A percentile compares a stretch with the other conserved stretches of the same genome.
These are phyloP conservation scores for Vitis hybrid DNA, from an alignment of 177 flowering plant genomes.

Conservation along the genomic window DNA sequence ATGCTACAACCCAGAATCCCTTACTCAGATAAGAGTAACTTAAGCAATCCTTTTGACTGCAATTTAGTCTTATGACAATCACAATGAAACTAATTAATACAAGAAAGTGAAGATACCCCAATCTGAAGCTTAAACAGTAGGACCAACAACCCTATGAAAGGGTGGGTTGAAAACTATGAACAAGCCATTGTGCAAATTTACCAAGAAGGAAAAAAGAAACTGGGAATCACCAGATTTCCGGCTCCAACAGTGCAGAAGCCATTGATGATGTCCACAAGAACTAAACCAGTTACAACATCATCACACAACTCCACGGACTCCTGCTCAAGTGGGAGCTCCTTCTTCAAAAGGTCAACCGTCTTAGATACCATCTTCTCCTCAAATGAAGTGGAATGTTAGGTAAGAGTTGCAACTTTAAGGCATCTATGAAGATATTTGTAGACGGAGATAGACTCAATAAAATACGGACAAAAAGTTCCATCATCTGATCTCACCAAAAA, in stretches of 20 bases:
- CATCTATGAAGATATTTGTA: no score
- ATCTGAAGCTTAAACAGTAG: no score
- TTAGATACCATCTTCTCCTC: constrained; percentile 22
- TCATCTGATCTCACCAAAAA: no score
- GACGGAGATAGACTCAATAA: no score
- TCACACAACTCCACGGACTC: constrained; percentile 34
- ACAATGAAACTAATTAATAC: no score
- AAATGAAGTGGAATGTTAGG: no score
- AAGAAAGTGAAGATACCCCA: no score
- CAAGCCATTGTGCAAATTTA: background rate
- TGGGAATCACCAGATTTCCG: constrained; percentile 49
- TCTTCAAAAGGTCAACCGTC: constrained; percentile 36
- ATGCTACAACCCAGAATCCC: background rate
- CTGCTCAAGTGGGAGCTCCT: constrained; percentile 46
- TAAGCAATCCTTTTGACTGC: no score
- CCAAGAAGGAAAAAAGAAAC: background rate
- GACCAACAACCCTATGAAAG: background rate
- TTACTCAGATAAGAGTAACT: no score
- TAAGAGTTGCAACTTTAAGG: no score
- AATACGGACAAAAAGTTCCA: no score
- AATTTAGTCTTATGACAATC: no score
- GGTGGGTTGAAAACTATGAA: background rate
- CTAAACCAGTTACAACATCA: constrained; percentile 41
- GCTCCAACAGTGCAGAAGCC: constrained; percentile 75
- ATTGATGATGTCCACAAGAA: constrained; percentile 63